Base-by-base conservation (phyloP, 768 basidiomycete species). In the Naematelia aurantialba region DNA sequence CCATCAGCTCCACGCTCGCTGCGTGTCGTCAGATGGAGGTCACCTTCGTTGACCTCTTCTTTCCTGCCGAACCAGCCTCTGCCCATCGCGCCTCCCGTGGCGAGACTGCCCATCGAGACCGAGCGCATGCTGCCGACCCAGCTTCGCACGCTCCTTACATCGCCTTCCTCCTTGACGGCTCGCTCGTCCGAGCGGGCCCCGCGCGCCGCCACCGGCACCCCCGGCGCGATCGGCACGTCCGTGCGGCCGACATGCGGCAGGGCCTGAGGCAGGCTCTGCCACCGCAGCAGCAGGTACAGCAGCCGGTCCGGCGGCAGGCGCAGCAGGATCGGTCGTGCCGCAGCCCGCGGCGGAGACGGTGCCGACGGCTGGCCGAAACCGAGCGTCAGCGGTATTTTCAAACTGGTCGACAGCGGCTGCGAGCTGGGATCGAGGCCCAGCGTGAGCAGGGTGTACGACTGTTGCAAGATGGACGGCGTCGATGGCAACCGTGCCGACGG, bases 81-180 rank as follows among this genome's bases (percentile, higher is more conserved):
- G 0, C 61, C 61, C 26, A 58, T 48, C 26, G 34, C 42, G 10
- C 29, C 22, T 25, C 51, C 56, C 22, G 47, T 27, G 1, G 39
- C 47, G 46, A 55, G 46, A 59, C 74, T 73, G 1, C 67, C 69
- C 52, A 74, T 53, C 57, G 71, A 69, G 2, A 75, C 73, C 49
- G 70, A 73, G 30, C 72, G 42, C 69, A 76, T 68, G 63, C 73
- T 75, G 0, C 75, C 75, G 10, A 74, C 75, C 75, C 75, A 76
- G 52, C 73, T 75, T 47, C 65, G 58, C 4, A 76, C 72, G 54
- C 68, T 71, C 56, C 61, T 61, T 17, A 75, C 72, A 65, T 76
- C 75, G 1, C 73, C 75, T 51, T 74, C 73, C n/a, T 59, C 50
- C 42, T 51, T 56, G 4, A 56, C 49, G 29, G 58, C 60, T 22